Percentiles rank a stretch among this genome's conserved stretches.
Conservation (phyloP, 805 yeast species). For the Kuraishia hungarica region DNA sequence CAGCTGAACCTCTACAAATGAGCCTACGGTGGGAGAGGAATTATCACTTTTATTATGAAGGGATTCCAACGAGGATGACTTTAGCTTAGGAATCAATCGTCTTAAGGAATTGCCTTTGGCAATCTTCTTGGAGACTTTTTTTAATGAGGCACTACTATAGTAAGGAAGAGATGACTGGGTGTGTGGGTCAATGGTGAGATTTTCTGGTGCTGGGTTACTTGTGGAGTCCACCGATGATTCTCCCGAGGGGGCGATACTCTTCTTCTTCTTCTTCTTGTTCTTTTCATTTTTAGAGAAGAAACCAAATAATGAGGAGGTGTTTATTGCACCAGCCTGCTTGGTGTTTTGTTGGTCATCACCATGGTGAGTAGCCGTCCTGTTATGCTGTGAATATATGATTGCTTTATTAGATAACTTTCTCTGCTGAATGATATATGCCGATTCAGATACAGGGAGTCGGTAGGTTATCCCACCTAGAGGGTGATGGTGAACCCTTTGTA, state of each 20-base stretch:
- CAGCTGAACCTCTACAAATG: conserved; percentile 28
- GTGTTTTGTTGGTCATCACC: too few relatives aligned
- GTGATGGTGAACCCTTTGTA: not conserved
- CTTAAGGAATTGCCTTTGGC: not conserved
- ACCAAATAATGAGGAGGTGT: not conserved
- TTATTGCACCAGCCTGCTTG: not conserved
- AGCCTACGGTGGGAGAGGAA: conserved; percentile 20
- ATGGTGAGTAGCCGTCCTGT: too few relatives aligned
- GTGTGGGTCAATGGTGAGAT: too few relatives aligned
- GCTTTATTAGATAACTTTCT: not conserved
- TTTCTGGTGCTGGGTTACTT: too few relatives aligned
- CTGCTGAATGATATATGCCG: not conserved
- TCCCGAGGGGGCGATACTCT: too few relatives aligned
- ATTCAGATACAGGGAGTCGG: not conserved
- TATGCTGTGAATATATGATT: not conserved
- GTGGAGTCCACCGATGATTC: too few relatives aligned
- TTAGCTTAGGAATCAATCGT: not conserved
- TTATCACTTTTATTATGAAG: not conserved
- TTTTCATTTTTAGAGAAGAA: not conserved
- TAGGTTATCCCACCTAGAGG: not conserved
- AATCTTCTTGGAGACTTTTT: not conserved
- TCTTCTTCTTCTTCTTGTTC: too few relatives aligned
- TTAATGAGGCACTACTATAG: not conserved
- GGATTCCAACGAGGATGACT: not conserved
- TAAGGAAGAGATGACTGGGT: not conserved